phyloP scores from a whole-genome alignment of 2,329 filamentous ascomycete species.

The Xylaria sp. region DNA sequence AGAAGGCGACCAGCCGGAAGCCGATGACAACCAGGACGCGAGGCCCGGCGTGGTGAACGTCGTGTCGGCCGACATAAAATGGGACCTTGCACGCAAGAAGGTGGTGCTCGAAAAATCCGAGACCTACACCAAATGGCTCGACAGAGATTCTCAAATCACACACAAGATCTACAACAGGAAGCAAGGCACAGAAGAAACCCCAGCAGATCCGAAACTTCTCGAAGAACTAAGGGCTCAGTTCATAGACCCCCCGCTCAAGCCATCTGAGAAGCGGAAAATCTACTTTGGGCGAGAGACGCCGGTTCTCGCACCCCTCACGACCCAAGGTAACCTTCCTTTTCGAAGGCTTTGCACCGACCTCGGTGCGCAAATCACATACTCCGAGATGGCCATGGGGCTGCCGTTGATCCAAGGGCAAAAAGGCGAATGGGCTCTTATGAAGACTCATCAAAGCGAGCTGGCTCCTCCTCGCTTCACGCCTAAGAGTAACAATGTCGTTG shows the following conservation, averaged over 20 bases:
- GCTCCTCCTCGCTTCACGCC: slow-evolving; percentile 70
- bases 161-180: slow-evolving; percentile 55
- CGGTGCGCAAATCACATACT: slow-evolving; percentile 92
- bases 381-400: slow-evolving; percentile 95
- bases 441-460: slow-evolving; percentile 85
- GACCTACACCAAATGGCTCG: slow-evolving; percentile 77
- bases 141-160: slow-evolving; percentile 62
- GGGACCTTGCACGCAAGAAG: slow-evolving; percentile 75
- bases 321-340: slow-evolving; percentile 95
- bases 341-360: slow-evolving; percentile 86
- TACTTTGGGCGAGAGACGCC: slow-evolving; percentile 97
- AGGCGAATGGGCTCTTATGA: slow-evolving; percentile 93
- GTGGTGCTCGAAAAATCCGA: slow-evolving; percentile 75
- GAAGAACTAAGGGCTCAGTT: slow-evolving; percentile 80
- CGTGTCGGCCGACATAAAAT: slow-evolving; percentile 72
- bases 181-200: slow-evolving; percentile 48
- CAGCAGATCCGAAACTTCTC: slow-evolving; percentile 42
- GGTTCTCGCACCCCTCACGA: slow-evolving; percentile 90
- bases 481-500: slow-evolving; percentile 60
- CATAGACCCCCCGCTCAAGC: slow-evolving; percentile 82
- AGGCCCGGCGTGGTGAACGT: slow-evolving; percentile 76
- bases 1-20: slow-evolving; percentile 50
- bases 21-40: slow-evolving; percentile 50
- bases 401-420: slow-evolving; percentile 89
- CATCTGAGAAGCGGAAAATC: slow-evolving; percentile 90